Base-by-base conservation (phyloP, 805 yeast genomes). In the Nakazawaea ishiwadae region DNA sequence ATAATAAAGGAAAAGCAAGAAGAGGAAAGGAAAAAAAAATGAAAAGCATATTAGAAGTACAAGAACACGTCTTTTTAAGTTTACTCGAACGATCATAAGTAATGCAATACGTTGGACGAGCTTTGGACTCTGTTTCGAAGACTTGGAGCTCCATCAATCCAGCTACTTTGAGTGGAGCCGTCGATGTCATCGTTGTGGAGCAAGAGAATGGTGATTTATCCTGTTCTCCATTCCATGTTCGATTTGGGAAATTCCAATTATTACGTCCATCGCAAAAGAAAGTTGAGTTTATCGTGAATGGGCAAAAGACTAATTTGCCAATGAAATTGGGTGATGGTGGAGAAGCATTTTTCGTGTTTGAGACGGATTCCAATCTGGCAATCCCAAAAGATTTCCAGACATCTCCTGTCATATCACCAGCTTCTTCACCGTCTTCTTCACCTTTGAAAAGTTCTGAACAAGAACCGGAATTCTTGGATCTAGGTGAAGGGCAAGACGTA, bases 301-400 rank as follows among this genome's bases (percentile, higher is more conserved):
- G 84, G 28, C 73, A 73, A 45, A 71, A 79, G 35, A 84, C 95
- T 0, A 81, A 86, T 51, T 66, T 91, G 36, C 96, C 96, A 7
- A 93, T 93, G 98, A 93, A 93, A 60, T 67, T 93, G 34, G 96
- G 96, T 12, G 99, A 93, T 46, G 96, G 95, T 6, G 99, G 99
- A 11, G 99, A 93, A 61, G 99, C 98, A 0, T 89, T 89, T 58
- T 93, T 93, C 56, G 98, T 93, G 31, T 91, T 93, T 64, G 96
- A 89, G 54, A 84, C 96, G 1, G 73, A 73, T 30, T 31, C 16
- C 12, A 75, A 73, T 32, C 72, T 72, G 34, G 74, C 76, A 45
- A 81, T 93, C 18, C 96, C 96, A 1, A 69, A 72, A 42, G 84
- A 84, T 44, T 71, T 88, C 48, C 76, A 88, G 50, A 86, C 96